Base-by-base conservation (phyloP, 2,329 filamentous ascomycete species). In the Colletotrichum tofieldiae region DNA sequence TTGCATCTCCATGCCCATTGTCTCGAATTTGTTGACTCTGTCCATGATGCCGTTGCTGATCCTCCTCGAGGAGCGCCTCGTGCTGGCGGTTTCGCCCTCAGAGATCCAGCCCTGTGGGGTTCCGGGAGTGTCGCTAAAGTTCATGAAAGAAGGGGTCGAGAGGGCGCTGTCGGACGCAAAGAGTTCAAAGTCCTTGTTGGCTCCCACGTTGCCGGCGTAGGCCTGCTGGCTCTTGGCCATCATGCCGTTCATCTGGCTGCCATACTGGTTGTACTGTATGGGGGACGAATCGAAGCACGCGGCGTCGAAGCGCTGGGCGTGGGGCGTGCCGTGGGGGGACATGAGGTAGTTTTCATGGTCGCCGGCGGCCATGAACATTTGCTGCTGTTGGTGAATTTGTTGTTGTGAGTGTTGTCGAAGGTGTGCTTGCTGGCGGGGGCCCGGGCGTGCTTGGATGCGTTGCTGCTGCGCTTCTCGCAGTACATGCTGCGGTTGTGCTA, bases 381-480 rank as follows among this genome's bases (percentile, higher is more conserved):
- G 56, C 43, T 74, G 81, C 77, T 81, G 82, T 74, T 81, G 80
- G 75, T 82, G 82, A 76, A 81, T 82, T 75, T 82, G 78, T 74
- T 82, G 80, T 67, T 82, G 79, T 60, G 79, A 80, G 73, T 84
- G 81, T 79, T 83, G 62, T 56, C 73, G 73, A 73, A 75, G 74
- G 77, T 72, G 74, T 68, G 67, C 59, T 73, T 83, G 78, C 79
- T 83, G 83, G 73, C 75, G 73, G 71, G 81, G 87, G 89, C 93
- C 92, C 90, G 93, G 93, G 91, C 93, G 91, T 90, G 90, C 90
- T 89, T 84, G 82, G 75, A 91, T 89, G 89, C 90, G 91, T 87
- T 95, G 93, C 92, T 94, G 91, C 90, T 96, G 94, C 91, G 93
- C 89, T 93, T 94, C 93, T 92, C 92, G 93, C 92, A 94, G 89